A percentile compares a stretch with the other conserved stretches of the same genome.
phyloP scores from a whole-genome alignment of 108 stramenopile species.

The Cyclotella sp. region DNA sequence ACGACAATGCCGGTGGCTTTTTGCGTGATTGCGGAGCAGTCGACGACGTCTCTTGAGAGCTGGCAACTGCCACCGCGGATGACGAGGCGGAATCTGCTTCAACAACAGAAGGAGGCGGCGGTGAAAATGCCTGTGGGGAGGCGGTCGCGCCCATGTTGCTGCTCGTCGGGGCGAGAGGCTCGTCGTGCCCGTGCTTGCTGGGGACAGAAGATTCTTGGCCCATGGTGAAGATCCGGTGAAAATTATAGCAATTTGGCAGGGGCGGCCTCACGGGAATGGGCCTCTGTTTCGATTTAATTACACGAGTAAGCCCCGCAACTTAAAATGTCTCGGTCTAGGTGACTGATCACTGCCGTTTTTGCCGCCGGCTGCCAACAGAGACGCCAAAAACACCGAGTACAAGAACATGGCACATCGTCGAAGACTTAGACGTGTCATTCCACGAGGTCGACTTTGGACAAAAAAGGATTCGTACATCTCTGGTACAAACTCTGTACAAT shows the following conservation, averaged over 20 bases:
- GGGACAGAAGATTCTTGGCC: slow-evolving; percentile 50
- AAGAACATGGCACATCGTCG: neutral
- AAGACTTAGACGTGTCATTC: neutral
- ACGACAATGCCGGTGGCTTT: neutral
- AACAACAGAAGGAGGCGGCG: neutral
- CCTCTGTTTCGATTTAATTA: neutral
- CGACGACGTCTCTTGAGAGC: slow-evolving; percentile 5
- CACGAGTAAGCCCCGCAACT: neutral
- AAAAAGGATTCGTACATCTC: slow-evolving; percentile 8
- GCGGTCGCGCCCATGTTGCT: slow-evolving; percentile 16
- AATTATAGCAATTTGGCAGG: neutral
- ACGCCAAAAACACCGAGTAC: too few species aligned
- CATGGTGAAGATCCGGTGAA: too few species aligned
- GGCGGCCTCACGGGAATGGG: neutral
- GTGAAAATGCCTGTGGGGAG: neutral
- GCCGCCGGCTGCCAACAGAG: too few species aligned
- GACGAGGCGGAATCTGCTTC: neutral
- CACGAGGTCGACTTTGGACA: neutral
- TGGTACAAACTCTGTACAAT: too few species aligned
- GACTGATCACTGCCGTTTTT: too few species aligned
- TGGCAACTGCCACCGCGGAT: neutral
- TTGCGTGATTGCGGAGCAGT: slow-evolving; percentile 7
- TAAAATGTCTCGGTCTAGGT: too few species aligned
- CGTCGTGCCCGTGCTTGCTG: slow-evolving; percentile 9
- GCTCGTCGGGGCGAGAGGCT: slow-evolving; percentile 8